phyloP scores from a whole-genome alignment of 345 rosid species.

The Eucalyptus erythrocorys region DNA sequence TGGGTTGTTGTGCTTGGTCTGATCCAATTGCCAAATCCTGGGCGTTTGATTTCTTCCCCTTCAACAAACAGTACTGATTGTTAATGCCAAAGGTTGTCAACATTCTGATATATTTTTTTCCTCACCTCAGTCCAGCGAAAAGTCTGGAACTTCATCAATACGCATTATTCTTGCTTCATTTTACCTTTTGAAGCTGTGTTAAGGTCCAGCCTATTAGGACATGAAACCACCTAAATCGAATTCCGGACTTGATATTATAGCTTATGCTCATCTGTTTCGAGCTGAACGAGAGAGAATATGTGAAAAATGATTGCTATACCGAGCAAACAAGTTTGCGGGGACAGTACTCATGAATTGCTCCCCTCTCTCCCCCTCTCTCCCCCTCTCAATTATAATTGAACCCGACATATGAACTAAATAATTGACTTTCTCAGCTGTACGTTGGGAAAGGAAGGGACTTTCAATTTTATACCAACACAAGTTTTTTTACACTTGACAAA shows the following conservation, averaged over 20 bases:
- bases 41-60: not conserved
- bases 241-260: not conserved
- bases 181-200: not conserved
- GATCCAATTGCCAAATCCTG: not conserved
- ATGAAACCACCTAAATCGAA: not conserved
- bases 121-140: not conserved
- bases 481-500: not conserved
- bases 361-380: not conserved
- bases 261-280: not conserved
- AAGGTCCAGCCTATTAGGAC: not conserved
- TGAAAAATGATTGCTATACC: not conserved
- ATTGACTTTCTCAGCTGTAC: not conserved
- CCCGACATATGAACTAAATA: not conserved
- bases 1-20: not conserved
- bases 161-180: not conserved
- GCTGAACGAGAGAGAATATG: not conserved
- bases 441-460: not conserved
- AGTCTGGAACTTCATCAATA: not conserved
- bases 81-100: not conserved
- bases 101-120: not conserved
- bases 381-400: not conserved
- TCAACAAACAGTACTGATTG: not conserved
- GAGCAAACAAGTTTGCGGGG: not conserved
- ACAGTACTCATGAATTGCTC: not conserved
- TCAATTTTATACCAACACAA: not conserved